phyloP scores from a whole-genome alignment of 1,284 basidiomycete species.

The Cryptococcus maquisensis region DNA sequence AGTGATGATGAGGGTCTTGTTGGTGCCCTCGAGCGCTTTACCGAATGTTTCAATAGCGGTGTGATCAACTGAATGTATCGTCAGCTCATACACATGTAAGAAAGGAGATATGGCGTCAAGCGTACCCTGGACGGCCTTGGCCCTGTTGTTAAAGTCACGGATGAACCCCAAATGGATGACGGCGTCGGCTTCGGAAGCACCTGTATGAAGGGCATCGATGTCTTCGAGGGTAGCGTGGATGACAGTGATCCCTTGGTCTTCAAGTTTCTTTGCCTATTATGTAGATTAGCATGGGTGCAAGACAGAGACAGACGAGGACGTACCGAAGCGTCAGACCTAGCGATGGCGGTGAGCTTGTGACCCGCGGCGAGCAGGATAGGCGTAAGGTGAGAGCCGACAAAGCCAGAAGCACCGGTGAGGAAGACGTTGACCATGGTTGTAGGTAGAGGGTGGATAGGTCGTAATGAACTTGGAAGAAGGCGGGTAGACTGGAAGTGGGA shows the following conservation, averaged over 20 bases:
- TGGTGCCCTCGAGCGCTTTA: slow-evolving; percentile 19
- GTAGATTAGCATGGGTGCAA: too few relatives aligned
- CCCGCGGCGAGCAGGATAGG: slow-evolving; percentile 23
- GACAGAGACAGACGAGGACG: background rate
- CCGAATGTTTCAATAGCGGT: slow-evolving; percentile 19
- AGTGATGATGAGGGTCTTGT: slow-evolving; percentile 24
- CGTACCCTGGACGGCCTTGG: slow-evolving; percentile 5
- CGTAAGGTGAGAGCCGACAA: slow-evolving; percentile 23
- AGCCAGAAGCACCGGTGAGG: slow-evolving; percentile 28
- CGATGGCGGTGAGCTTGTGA: slow-evolving; percentile 28
- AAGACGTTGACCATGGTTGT: background rate
- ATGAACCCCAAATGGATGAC: slow-evolving; percentile 37
- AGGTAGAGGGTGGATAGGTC: too few relatives aligned
- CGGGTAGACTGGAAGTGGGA: too few relatives aligned
- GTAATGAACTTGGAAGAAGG: too few relatives aligned
- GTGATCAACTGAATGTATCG: slow-evolving; percentile 2
- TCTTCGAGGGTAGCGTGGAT: slow-evolving; percentile 21
- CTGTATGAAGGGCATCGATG: slow-evolving; percentile 18
- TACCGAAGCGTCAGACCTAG: slow-evolving; percentile 22
- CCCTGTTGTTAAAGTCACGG: slow-evolving; percentile 16
- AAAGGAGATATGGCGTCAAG: background rate
- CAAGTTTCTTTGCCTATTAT: slow-evolving; percentile 12
- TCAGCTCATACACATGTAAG: too few relatives aligned
- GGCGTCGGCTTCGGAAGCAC: slow-evolving; percentile 23
- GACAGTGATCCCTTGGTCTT: slow-evolving; percentile 15